Percentiles rank a stretch among this genome's conserved stretches.
Conservation (phyloP, 176 grass and related monocot genomes). For the Lolium perenne region DNA sequence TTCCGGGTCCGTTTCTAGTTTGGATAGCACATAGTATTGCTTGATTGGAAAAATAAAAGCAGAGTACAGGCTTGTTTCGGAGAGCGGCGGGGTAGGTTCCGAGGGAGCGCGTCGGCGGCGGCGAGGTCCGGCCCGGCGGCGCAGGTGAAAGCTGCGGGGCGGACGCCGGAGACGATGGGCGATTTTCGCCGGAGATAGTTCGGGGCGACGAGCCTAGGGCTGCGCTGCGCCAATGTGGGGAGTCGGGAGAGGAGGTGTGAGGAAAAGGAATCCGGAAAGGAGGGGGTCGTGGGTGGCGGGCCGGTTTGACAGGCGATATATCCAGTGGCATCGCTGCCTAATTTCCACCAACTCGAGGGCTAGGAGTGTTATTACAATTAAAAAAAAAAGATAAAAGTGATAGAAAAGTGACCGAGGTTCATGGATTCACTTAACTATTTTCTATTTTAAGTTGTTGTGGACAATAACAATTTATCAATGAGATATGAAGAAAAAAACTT, state of each 20-base stretch:
- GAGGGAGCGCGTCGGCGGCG: neutral
- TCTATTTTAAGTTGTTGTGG: too few relatives aligned
- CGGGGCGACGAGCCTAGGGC: neutral
- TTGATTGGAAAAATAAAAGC: neutral
- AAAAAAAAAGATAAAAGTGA: too few relatives aligned
- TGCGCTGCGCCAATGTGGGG: neutral
- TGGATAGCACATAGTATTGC: neutral
- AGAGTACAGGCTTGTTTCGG: neutral
- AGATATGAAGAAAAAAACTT: too few relatives aligned
- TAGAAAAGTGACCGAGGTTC: too few relatives aligned
- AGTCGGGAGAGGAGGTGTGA: neutral
- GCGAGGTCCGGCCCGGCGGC: neutral
- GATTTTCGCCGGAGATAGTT: neutral
- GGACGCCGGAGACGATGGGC: neutral
- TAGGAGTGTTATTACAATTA: too few relatives aligned
- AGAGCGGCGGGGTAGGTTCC: neutral
- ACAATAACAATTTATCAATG: too few relatives aligned
- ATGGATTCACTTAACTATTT: too few relatives aligned
- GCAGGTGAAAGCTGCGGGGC: neutral
- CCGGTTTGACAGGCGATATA: too few relatives aligned
- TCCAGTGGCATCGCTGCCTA: too few relatives aligned
- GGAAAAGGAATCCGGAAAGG: neutral
- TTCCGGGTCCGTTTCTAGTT: constrained; percentile 17
- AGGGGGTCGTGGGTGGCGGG: neutral
- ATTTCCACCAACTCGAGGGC: too few relatives aligned